Evolutionary conservation across 192 early-diverging fungal genomes (phyloP).

Genomic region (Fimicolochytrium jonesii): DNA sequence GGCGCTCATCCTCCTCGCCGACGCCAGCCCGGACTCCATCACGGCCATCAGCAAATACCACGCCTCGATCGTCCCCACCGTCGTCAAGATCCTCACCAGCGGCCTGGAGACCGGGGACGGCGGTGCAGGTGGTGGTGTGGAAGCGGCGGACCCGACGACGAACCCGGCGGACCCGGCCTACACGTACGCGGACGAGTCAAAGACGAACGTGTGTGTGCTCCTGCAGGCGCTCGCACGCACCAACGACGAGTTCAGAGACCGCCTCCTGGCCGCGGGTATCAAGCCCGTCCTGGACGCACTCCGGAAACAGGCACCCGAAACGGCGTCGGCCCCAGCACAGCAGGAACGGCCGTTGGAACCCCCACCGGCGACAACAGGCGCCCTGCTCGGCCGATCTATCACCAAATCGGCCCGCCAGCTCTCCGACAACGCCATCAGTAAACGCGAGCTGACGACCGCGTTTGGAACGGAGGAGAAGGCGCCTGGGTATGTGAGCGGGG

Average conservation of each 20-base stretch:
- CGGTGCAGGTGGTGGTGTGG: background rate
- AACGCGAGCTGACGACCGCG: background rate
- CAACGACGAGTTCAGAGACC: conserved; percentile 30
- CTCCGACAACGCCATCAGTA: too few relatives aligned
- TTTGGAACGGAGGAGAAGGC: background rate
- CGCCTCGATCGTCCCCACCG: conserved; percentile 27
- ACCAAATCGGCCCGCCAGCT: too few relatives aligned
- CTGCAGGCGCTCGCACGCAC: conserved; percentile 22
- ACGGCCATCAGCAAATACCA: conserved; percentile 29
- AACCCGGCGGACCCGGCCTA: background rate
- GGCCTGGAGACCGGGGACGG: too few relatives aligned
- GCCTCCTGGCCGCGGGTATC: background rate
- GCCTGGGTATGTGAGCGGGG: background rate
- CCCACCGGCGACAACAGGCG: background rate
- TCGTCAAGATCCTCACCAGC: conserved; percentile 36
- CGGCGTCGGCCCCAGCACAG: background rate
- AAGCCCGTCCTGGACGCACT: background rate
- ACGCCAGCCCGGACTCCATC: conserved; percentile 31
- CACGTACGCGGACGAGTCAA: conserved; percentile 36
- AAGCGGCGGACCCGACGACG: background rate
- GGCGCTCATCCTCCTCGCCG: conserved; percentile 38
- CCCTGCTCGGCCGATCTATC: background rate
- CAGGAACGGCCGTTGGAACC: background rate
- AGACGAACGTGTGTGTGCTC: conserved; percentile 42
- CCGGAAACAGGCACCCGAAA: too few relatives aligned